Base-by-base conservation (phyloP, 2,329 filamentous ascomycete genomes). In the Pseudogymnoascus sp. region DNA sequence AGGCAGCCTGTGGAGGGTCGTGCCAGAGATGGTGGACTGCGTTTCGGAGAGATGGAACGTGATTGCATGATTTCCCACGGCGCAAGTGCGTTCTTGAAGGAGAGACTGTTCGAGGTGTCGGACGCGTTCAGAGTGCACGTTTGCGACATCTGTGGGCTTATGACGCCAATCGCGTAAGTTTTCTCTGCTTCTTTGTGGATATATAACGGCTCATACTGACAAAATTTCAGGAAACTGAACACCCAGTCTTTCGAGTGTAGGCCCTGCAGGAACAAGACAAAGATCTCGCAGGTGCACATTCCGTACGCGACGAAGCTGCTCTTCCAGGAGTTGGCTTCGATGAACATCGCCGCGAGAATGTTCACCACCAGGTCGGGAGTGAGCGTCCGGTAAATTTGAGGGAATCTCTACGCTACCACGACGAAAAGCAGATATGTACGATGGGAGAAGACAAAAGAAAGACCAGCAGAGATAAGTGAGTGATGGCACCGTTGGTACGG, bases 31-130 rank as follows among this genome's bases (percentile, higher is more conserved):
- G 95, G 95, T 83, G 95, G 95, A 81, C 84, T 99, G 50, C 93
- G 96, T 74, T 99, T 99, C 86, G 95, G 95, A 87, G 95, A 99
- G 82, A 99, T 99, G 95, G 96, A 99, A 79, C 93, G 96, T 80
- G 96, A 99, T 85, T 99, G 95, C 76, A 99, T 99, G 95, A 99
- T 99, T 80, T 92, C 96, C n/a, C 96, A 99, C 75, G 95, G 95
- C 74, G 95, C 96, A 3, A 93, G 91, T 62, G 89, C 93, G 1
- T 99, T 99, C 84, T 79, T 99, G 73, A 99, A 99, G 80, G 95
- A 99, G 81, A 86, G 95, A 72, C 79, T 99, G 64, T 97, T 99
- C 72, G 93, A 97, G 75, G 95, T 99, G 61, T 96, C 91, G 62
- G 95, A 99, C 79, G 93, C 95, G 38, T 99, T 97, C 84, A 85